phyloP scores from a whole-genome alignment of 495 filamentous ascomycete genomes.

The Tetracladium setigerum region DNA sequence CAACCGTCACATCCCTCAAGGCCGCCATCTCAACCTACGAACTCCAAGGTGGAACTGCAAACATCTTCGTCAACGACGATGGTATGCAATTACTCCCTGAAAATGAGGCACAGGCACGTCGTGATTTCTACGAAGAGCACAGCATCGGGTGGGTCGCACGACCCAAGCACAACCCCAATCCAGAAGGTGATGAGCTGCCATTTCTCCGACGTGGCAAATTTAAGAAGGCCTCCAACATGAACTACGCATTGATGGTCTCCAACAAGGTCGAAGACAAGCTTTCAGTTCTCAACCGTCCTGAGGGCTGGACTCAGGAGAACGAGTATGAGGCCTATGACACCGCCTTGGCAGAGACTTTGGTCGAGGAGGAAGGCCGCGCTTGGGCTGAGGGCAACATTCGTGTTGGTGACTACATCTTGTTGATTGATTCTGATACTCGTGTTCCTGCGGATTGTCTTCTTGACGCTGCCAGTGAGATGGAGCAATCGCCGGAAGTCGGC shows the following conservation, averaged over 20 bases:
- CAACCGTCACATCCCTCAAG: slow-evolving; percentile 54
- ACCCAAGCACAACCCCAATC: slow-evolving; percentile 38
- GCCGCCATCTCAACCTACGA: slow-evolving; percentile 62
- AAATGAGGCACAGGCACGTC: slow-evolving; percentile 46
- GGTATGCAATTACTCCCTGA: slow-evolving; percentile 51
- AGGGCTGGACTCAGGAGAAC: slow-evolving; percentile 38
- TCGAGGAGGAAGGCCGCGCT: slow-evolving; percentile 47
- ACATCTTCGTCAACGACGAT: slow-evolving; percentile 68
- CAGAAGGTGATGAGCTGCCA: slow-evolving; percentile 20
- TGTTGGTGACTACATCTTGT: slow-evolving; percentile 63
- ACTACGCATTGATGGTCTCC: slow-evolving; percentile 53
- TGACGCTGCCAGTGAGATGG: slow-evolving; percentile 65
- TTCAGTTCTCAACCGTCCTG: slow-evolving; percentile 30
- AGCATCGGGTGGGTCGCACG: slow-evolving; percentile 56
- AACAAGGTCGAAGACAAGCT: slow-evolving; percentile 55
- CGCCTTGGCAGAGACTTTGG: slow-evolving; percentile 41
- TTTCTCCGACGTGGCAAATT: slow-evolving; percentile 60
- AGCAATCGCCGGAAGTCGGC: slow-evolving; percentile 59
- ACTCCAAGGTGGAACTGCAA: slow-evolving; percentile 61
- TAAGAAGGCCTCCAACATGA: slow-evolving; percentile 73
- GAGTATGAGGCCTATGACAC: slow-evolving; percentile 36
- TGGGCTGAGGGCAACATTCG: slow-evolving; percentile 67
- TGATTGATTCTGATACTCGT: slow-evolving; percentile 22
- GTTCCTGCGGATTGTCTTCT: slow-evolving; percentile 55
- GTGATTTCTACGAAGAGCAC: slow-evolving; percentile 58